Base-by-base conservation (phyloP, 257 asterid genomes). In the Solanum piurae region DNA sequence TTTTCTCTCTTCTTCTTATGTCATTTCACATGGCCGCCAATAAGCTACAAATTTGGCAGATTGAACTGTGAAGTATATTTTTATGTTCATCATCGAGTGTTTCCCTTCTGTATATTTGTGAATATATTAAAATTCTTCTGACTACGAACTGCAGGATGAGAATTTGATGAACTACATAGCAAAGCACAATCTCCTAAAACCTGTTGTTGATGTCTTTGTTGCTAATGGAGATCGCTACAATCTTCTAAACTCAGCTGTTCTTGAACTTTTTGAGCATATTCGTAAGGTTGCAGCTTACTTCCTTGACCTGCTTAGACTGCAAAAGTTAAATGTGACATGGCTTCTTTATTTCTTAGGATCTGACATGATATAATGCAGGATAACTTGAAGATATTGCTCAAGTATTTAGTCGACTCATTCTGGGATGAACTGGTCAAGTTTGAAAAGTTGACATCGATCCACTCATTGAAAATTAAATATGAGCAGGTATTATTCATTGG, bases 171-270 rank as follows among this genome's bases (percentile, higher is more conserved):
- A 91, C 92, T 95, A 97, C 93, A 46, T 97, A 83, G 99, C 89
- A 55, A 94, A 91, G 93, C 92, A 95, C 90, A 93, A 97, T 88
- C 92, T 93, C 89, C 91, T 97, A 88, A 95, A 93, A 90, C 99
- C 99, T 62, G 91, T 97, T 91, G 89, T 97, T 60, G 98, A 94
- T 77, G 96, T 91, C 46, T 97, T 97, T 89, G 93, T 97, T 89
- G 96, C 93, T 40, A 97, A 97, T 86, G 99, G 99, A 72, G 89
- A 88, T 91, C 98, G 99, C 42, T 96, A 97, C 90, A 97, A 97
- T 93, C 98, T 97, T 90, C 93, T 97, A 90, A 96, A 97, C 91
- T 97, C 99, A 82, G 98, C 98, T 14, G 93, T 97, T 89, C 96
- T 97, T 60, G 99, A 97, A 71, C 97, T 97, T 87, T 91, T 97